Base-by-base conservation (phyloP, 2,329 filamentous ascomycete genomes). In the Colletotrichum higginsianum region DNA sequence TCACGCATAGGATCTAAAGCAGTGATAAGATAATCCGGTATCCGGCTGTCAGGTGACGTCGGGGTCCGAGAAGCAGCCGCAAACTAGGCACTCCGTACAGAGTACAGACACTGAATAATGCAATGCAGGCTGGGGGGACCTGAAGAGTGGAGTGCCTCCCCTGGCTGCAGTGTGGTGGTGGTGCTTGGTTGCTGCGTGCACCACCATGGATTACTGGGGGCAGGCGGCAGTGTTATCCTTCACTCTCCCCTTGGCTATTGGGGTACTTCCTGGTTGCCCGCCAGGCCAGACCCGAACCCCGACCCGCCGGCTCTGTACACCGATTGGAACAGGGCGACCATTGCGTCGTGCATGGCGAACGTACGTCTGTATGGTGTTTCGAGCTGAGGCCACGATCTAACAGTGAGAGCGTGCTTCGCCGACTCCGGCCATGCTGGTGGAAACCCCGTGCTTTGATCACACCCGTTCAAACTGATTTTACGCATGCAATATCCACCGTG, bases 351-450 rank as follows among this genome's bases (percentile, higher is more conserved):
- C 65, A 68, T 58, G 46, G 52, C 46, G 46, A 60, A 71, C 69
- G 38, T 71, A 60, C 58, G 65, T 71, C 65, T 71, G 60, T 71
- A 52, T 71, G 65, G 58, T 71, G 69, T 71, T 71, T 71, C 69
- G 69, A 63, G 53, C 69, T 71, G 69, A 68, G 55, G 69, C 65
- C 65, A 69, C 67, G 65, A 71, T 63, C 68, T 58, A 58, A 67
- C 64, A 67, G 46, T 38, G 35, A 67, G 60, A 52, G 47, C 21
- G 30, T 44, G 62, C 52, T 67, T 68, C 65, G 68, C 68, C 65
- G 68, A 71, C 68, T 71, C 65, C 58, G 58, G 65, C 58, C 55
- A 69, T 64, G 69, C 13, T 42, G 40, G n/a, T 64, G 65, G 65
- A 58, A 71, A 63, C 58, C 44, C 58, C 58, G 40, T 68, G 62